Percentiles rank a stretch among this genome's conserved stretches.
Evolutionary conservation across 2,329 filamentous ascomycete genomes (phyloP).

Genomic region (Colletotrichum magnum): DNA sequence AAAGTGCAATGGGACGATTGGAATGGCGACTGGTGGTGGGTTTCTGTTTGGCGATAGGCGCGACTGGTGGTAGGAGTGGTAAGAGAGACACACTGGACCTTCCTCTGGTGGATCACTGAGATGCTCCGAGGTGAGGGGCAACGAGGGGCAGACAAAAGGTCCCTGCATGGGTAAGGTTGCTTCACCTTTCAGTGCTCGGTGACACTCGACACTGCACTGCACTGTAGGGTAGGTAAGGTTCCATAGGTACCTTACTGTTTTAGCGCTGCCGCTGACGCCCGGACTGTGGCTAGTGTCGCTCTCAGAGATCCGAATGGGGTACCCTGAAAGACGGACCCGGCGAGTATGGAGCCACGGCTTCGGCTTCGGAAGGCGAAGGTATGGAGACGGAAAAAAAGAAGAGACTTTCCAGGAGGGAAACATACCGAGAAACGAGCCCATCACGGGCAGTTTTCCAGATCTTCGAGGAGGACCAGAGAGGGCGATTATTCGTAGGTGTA

Average conservation of each 20-base stretch:
- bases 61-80: too few species aligned
- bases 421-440: conserved; percentile 25
- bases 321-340: background rate
- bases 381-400: too few species aligned
- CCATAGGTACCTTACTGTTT: background rate
- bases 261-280: background rate
- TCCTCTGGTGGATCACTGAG: conserved; percentile 28
- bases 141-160: conserved; percentile 41
- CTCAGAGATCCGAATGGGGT: background rate
- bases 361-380: background rate
- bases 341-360: background rate
- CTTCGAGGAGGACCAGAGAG: conserved; percentile 13
- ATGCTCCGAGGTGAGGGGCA: conserved; percentile 41
- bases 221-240: background rate
- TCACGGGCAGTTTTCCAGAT: conserved; percentile 15
- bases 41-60: conserved; percentile 23
- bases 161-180: conserved; percentile 40
- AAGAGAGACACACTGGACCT: conserved; percentile 7
- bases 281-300: too few species aligned
- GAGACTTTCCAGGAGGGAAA: background rate
- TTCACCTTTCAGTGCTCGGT: conserved; percentile 1
- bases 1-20: conserved; percentile 32
- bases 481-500: conserved; percentile 7
- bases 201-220: background rate
- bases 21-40: conserved; percentile 14